These are phyloP conservation scores for Mycena sp. DNA, from an alignment of 1,284 basidiomycete species.

Conservation along the genomic window DNA sequence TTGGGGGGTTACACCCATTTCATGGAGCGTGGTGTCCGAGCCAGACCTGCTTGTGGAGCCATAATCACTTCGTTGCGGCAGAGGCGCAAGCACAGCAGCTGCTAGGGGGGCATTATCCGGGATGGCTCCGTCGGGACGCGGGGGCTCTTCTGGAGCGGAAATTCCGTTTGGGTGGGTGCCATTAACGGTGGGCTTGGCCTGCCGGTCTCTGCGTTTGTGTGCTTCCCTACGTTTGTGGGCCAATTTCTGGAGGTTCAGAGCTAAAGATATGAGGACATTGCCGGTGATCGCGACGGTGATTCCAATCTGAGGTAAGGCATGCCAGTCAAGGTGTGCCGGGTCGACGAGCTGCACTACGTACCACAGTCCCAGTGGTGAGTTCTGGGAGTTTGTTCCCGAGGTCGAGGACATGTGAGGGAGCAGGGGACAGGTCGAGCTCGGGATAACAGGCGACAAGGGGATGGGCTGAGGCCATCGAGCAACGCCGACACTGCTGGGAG, in stretches of 20 bases:
- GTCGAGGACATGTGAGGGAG: not conserved
- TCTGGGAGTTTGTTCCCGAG: constrained; percentile 56
- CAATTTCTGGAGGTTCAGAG: constrained; percentile 92
- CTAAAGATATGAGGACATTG: constrained; percentile 90
- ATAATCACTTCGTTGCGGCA: constrained; percentile 13
- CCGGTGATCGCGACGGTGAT: constrained; percentile 87
- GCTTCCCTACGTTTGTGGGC: constrained; percentile 82
- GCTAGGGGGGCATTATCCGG: constrained; percentile 6
- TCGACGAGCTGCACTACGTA: not conserved
- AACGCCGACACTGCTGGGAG: no score
- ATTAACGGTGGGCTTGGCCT: constrained; percentile 6
- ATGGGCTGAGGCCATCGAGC: not conserved
- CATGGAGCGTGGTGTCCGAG: not conserved
- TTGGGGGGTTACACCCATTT: constrained; percentile 18
- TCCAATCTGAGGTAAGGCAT: constrained; percentile 59
- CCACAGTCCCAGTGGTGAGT: constrained; percentile 63
- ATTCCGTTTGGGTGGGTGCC: constrained; percentile 10
- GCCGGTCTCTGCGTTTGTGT: constrained; percentile 33
- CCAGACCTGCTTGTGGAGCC: constrained; percentile 20
- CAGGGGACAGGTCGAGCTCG: not conserved
- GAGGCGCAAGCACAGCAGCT: not conserved
- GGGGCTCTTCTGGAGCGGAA: constrained; percentile 10
- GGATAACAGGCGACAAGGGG: constrained; percentile 21
- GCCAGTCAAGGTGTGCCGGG: not conserved
- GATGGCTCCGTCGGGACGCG: not conserved